Evolutionary conservation across 345 rosid species (phyloP), one percentile per base, ranked within the genome.

Genomic region (Pugionium cornutum): DNA sequence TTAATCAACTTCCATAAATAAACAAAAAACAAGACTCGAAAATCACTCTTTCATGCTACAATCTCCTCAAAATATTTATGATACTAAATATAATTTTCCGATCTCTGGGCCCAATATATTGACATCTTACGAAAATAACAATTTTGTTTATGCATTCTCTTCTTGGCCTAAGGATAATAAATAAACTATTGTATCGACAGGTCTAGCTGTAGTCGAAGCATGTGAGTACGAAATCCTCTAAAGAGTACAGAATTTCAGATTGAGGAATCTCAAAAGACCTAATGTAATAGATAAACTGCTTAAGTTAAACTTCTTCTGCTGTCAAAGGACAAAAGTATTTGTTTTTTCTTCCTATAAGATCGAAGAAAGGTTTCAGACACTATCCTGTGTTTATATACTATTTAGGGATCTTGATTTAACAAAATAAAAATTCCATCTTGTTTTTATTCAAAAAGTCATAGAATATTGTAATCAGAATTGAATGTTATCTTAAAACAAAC

Each of bases 181-280:
- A 66, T n/a, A n/a, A 9, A 44, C 18, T 36, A 46, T 9, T 45
- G 4, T 4, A 34, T 45, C 62, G 36, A 36, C 63, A 45, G 9
- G 61, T 28, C 40, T 43, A 11, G 34, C 10, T 66, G 53, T 35
- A 66, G 30, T 55, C 56, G 48, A 57, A 57, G 56, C 72, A 67
- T 48, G 50, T 57, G 57, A 47, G 72, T 31, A 37, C n/a, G 5
- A 1, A 66, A 66, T 30, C 9, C 53, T 36, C 18, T 18, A 36
- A 47, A 57, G 72, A 67, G 37, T 47, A 41, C 72, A 47, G 48
- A 58, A 39, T 48, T 57, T 48, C 57, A 11, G 34, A 67, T 9
- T 58, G 6, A 48, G 2, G 48, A 7, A 57, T 67, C 39, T 46
- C 56, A 56, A 29, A 46, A 18, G 18, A 18, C 18, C 36, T 5